These are phyloP conservation scores for Alisma plantagoaquatica DNA, from an alignment of 106 monocot genomes.

Conservation along the genomic window DNA sequence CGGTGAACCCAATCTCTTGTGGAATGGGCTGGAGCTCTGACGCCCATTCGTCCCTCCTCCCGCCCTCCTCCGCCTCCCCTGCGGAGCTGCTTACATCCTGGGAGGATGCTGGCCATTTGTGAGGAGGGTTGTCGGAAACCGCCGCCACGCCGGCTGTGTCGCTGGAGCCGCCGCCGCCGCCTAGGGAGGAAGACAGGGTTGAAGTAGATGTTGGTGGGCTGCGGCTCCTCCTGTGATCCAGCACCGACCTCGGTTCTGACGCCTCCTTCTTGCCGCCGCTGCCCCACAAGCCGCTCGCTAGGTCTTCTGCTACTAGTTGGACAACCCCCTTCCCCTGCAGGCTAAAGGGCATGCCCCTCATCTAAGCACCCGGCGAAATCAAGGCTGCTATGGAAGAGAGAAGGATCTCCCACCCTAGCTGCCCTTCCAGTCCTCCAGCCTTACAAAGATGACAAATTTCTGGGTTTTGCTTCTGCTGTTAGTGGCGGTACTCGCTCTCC, in stretches of 20 bases:
- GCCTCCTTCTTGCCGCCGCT: slow-evolving; percentile 1
- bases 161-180: slow-evolving; percentile 10
- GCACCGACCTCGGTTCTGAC: slow-evolving; percentile 38
- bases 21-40: slow-evolving; percentile 29
- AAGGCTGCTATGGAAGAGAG: background rate
- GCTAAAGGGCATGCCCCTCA: slow-evolving; percentile 28
- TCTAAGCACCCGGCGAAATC: slow-evolving; percentile 19
- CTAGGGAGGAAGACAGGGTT: slow-evolving; percentile 34
- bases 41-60: slow-evolving; percentile 12
- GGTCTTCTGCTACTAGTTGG: slow-evolving; percentile 1
- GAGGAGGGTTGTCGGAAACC: slow-evolving; percentile 11
- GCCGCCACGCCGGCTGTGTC: slow-evolving; percentile 18
- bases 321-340: slow-evolving; percentile 5
- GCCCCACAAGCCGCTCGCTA: background rate
- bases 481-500: background rate
- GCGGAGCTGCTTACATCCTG: no score
- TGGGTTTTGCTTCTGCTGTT: background rate
- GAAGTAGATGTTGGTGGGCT: slow-evolving; percentile 45
- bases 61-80: background rate
- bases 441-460: no score
- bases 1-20: background rate
- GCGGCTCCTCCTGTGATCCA: slow-evolving; percentile 35
- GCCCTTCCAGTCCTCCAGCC: no score
- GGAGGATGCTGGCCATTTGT: slow-evolving; percentile 15
- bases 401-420: background rate